Evolutionary conservation across 495 filamentous ascomycete genomes (phyloP), one percentile per base, ranked within the genome.

Genomic region (Trichocladium antarcticum): DNA sequence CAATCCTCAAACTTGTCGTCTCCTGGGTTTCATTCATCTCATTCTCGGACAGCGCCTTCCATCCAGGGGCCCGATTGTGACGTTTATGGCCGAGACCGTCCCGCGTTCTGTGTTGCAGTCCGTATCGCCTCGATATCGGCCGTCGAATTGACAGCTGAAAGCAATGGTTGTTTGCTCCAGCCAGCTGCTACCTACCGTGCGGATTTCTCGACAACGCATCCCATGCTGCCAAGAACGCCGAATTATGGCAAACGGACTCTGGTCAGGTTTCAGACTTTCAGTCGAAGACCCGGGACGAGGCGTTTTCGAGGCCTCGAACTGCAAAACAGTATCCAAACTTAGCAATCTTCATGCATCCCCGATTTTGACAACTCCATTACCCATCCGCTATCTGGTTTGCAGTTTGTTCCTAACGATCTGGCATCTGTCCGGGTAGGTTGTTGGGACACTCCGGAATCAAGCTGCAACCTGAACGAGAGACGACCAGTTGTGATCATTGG

Each of bases 401-500:
- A 21, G 37, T 43, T 31, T n/a, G 37, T 28, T 31, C 7, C 46
- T 37, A 27, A 29, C 17, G 20, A 49, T 42, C 32, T 49, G 37
- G 43, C 42, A 47, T n/a, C 14, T n/a, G 27, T 29, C 41, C 32
- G 37, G 45, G 38, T 44, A 10, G 42, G 44, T 40, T 19, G 37
- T 29, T 51, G 40, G 47, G 41, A 52, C 58, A 49, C 35, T 32
- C 49, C 54, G 21, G 42, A 47, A 47, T 36, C 42, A 52, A 56
- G 52, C 37, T 53, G 39, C 53, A 58, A 46, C 50, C 45, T 45
- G 47, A 47, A 49, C 54, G 56, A 55, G 24, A 49, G 44, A 51
- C 54, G 31, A 45, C 46, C 49, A 61, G 60, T 37, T 44, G 60
- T 65, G 60, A 53, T 48, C 49, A 54, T 57, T 54, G 20, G 48